Base-by-base conservation (phyloP, 148 eudicot species). In the Heliamphora exappendiculata region DNA sequence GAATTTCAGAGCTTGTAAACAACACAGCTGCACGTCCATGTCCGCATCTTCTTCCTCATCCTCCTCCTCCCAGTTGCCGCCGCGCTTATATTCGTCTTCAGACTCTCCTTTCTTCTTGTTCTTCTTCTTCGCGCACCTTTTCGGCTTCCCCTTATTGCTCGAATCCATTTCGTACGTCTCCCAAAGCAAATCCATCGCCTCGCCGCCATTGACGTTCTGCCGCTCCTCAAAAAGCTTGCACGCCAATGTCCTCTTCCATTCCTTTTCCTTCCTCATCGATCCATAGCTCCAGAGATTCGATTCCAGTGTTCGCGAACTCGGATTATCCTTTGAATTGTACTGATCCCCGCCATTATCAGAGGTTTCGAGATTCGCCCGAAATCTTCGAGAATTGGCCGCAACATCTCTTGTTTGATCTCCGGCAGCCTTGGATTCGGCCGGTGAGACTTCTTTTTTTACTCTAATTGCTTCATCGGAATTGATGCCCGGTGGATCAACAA, bases 171-270 rank as follows among this genome's bases (percentile, higher is more conserved):
- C 98, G 34, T 89, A 76, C 1, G 88, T 75, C 79, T 96, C 99
- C 99, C 99, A 96, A 24, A 96, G 79, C 72, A 84, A 76, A 82
- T 96, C 99, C 97, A 96, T 96, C 33, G 89, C 89, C 66, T 96
- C 97, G n/a, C 83, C 91, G 4, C 84, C 83, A 1, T 42, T 77
- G 12, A 69, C 79, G 17, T 86, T 86, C 81, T 91, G 86, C 37
- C 93, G 45, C 55, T 96, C 99, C 74, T 96, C 98, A n/a, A 93
- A 93, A 3, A 96, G 80, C 83, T 89, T 93, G 60, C 98, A 89
- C 0, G 94, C 99, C 55, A 96, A 76, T 2, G 99, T 93, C 68
- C 91, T 82, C 54, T 87, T 87, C 98, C 98, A 96, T 36, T 93
- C 98, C 70, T 79, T 96, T 50, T 91, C 97, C 73, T 76, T 89